These are phyloP conservation scores for Allium sativum DNA, from an alignment of 106 monocot genomes.

Conservation along the genomic window DNA sequence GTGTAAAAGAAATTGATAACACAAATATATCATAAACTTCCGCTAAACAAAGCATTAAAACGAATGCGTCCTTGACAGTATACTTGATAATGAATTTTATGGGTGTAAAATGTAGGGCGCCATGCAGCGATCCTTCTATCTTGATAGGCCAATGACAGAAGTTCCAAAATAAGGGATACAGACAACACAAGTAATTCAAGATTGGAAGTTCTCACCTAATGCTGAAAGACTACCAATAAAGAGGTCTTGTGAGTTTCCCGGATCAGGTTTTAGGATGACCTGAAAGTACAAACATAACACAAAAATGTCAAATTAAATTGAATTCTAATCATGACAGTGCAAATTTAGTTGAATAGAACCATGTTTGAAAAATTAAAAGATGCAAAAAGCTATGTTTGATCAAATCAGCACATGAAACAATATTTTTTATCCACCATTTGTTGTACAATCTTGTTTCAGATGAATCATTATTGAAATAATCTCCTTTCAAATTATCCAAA, in stretches of 20 bases:
- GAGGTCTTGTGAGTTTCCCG: constrained; percentile 96
- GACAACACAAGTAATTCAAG: background rate
- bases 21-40: no score
- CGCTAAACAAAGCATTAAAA: no score
- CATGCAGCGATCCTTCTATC: no score
- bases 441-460: background rate
- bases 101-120: no score
- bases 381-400: background rate
- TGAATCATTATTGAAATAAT: background rate
- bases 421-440: background rate
- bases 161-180: background rate
- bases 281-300: constrained; percentile 8
- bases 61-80: no score
- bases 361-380: background rate
- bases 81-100: no score
- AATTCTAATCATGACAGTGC: background rate
- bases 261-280: constrained; percentile 99
- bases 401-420: background rate
- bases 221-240: constrained; percentile 81
- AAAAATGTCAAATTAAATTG: background rate
- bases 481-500: no score
- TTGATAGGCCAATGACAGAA: no score
- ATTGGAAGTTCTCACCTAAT: constrained; percentile 40
- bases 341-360: background rate
- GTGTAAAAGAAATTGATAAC: no score